These are phyloP conservation scores for Ramaria sp. DNA, from an alignment of 768 basidiomycete genomes.

Conservation along the genomic window DNA sequence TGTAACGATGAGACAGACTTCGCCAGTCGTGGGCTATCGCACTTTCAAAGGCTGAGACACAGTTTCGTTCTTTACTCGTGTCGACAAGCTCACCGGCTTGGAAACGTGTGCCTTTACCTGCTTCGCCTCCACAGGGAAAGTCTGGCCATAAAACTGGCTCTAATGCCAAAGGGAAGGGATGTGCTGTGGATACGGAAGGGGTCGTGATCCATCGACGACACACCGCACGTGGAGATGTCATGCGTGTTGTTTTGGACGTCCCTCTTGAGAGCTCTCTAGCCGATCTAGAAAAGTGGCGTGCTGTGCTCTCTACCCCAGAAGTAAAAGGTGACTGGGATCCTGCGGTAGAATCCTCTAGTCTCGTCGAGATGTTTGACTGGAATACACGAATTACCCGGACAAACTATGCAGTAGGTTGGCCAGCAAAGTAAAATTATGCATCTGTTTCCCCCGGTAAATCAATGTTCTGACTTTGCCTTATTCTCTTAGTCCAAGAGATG, in stretches of 20 bases:
- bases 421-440: slow-evolving; percentile 62
- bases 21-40: slow-evolving; percentile 76
- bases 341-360: slow-evolving; percentile 73
- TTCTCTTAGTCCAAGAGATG: slow-evolving; percentile 71
- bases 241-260: slow-evolving; percentile 74
- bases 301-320: slow-evolving; percentile 77
- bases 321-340: slow-evolving; percentile 89
- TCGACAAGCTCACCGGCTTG: slow-evolving; percentile 63
- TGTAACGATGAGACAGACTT: slow-evolving; percentile 35
- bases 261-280: slow-evolving; percentile 48
- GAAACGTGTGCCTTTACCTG: slow-evolving; percentile 58
- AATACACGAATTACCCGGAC: slow-evolving; percentile 82
- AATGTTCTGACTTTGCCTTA: neutral
- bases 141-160: slow-evolving; percentile 21
- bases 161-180: slow-evolving; percentile 52
- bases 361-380: slow-evolving; percentile 80
- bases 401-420: slow-evolving; percentile 91
- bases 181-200: slow-evolving; percentile 50
- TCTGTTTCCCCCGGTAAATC: neutral
- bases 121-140: slow-evolving; percentile 14
- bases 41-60: slow-evolving; percentile 60
- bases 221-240: slow-evolving; percentile 64
- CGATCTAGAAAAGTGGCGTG: slow-evolving; percentile 69
- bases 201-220: slow-evolving; percentile 70
- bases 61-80: slow-evolving; percentile 68